A percentile compares a stretch with the other conserved stretches of the same genome.
Evolutionary conservation across 2,329 filamentous ascomycete species (phyloP).

Genomic region (Exophiala spinifera): DNA sequence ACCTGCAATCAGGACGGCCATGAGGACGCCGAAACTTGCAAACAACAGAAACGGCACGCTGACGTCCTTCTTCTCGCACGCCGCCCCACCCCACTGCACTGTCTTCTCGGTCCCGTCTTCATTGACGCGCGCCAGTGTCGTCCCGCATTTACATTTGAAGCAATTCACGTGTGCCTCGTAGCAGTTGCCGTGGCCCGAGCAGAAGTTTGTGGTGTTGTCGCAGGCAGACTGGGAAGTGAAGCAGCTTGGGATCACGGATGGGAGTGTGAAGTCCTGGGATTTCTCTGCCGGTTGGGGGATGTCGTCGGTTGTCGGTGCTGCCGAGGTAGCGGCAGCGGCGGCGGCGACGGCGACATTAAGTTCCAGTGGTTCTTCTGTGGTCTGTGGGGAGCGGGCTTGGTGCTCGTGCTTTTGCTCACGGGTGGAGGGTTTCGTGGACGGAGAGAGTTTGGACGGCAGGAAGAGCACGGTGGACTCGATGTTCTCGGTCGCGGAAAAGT

Average conservation of each 20-base stretch:
- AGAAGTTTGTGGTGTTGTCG: constrained; percentile 67
- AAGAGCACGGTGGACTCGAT: constrained; percentile 58
- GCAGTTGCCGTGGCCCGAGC: constrained; percentile 79
- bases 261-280: constrained; percentile 35
- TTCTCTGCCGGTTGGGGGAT: constrained; percentile 37
- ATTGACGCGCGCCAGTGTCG: constrained; percentile 51
- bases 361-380: constrained; percentile 25
- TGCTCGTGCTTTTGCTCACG: constrained; percentile 5
- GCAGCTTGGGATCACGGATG: constrained; percentile 64
- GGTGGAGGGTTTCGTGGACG: constrained; percentile 2
- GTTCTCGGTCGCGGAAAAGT: constrained; percentile 50
- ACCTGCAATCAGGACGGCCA: constrained; percentile 66
- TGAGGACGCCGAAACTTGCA: constrained; percentile 66
- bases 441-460: constrained; percentile 41
- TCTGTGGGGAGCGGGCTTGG: constrained; percentile 13
- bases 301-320: constrained; percentile 38
- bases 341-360: no score
- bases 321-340: constrained; percentile 26
- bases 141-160: constrained; percentile 73
- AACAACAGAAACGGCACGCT: constrained; percentile 88
- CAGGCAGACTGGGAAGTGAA: constrained; percentile 70
- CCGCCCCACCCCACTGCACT: constrained; percentile 75
- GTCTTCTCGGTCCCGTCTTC: constrained; percentile 56
- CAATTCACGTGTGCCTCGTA: constrained; percentile 65
- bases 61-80: constrained; percentile 89